Evolutionary conservation across 73 alveolate species (phyloP), one percentile per base, ranked within the genome.

Genomic region (Tetrahymena elliotti): DNA sequence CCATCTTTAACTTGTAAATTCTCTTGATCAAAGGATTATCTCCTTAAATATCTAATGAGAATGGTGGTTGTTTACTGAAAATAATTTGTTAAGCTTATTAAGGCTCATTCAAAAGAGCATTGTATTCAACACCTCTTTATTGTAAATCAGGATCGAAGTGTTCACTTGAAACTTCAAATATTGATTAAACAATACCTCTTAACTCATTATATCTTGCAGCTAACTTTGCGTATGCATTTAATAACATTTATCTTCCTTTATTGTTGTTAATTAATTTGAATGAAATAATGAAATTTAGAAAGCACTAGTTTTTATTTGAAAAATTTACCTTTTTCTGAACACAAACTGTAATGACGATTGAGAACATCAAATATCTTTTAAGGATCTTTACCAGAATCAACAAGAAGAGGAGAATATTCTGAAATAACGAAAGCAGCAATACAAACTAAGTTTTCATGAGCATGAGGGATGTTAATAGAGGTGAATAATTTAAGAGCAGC

Each of bases 81-180:
- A 98, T 99, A 94, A 97, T 96, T 54, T 96, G 94, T 68, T 98
- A 95, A 35, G 98, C 95, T 84, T 97, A 97, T 37, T 97, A 97
- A 40, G 96, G 98, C 35, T 96, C 98, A 38, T 98, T 96, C 93
- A 98, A 94, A 94, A 99, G 95, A 24, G 96, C 96, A 37, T 96
- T 97, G 96, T 98, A 99, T 95, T 99, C 99, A 40, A 97, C 93
- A 13, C 99, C 99, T 97, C 99, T 97, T 98, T 99, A 98, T 95
- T 99, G 99, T 92, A 99, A 96, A 94, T 99, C 99, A 38, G 99
- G 99, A 93, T 99, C 99, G 99, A 99, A 98, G 94, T 98, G 98
- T 84, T 97, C 98, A 82, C 97, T 96, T 96, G 98, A 98, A 92
- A 96, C 98, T 96, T 98, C 98, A 95, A 98, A 98, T 93, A 98